A percentile compares a stretch with the other conserved stretches of the same genome.
phyloP scores from a whole-genome alignment of 495 filamentous ascomycete species.

The Daldinia childiae region DNA sequence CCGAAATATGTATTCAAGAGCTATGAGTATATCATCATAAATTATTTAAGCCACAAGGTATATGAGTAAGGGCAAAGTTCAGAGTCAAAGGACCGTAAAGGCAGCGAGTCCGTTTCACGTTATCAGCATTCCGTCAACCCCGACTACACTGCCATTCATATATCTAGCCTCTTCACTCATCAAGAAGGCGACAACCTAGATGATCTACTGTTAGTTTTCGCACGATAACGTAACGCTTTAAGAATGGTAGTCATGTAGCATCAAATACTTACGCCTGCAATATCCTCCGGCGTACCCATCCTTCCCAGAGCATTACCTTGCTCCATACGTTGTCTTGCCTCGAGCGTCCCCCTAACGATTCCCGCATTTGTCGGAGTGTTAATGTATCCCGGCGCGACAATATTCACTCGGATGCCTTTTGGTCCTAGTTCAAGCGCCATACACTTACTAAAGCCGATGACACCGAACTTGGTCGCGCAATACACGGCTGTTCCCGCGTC shows the following conservation, averaged over 20 bases:
- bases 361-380: constrained; percentile 42
- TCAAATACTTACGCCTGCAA: constrained; percentile 54
- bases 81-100: background rate
- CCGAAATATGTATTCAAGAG: background rate
- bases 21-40: background rate
- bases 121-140: constrained; percentile 56
- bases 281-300: constrained; percentile 62
- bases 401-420: constrained; percentile 63
- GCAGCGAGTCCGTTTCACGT: constrained; percentile 2
- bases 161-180: constrained; percentile 60
- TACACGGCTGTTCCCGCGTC: constrained; percentile 56
- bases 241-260: background rate
- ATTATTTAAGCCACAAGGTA: background rate
- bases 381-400: constrained; percentile 62
- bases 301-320: constrained; percentile 59
- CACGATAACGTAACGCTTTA: background rate
- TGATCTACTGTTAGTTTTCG: constrained; percentile 3
- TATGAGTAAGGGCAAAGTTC: background rate
- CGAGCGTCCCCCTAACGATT: constrained; percentile 35
- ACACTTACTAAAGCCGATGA: constrained; percentile 65
- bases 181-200: constrained; percentile 57
- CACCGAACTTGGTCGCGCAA: constrained; percentile 63
- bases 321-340: constrained; percentile 50
- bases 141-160: constrained; percentile 65
- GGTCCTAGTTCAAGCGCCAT: constrained; percentile 65